Percentiles rank a stretch among this genome's conserved stretches.
Conservation (phyloP, 139 green algal genomes). For the Chlamydomonas sp. region DNA sequence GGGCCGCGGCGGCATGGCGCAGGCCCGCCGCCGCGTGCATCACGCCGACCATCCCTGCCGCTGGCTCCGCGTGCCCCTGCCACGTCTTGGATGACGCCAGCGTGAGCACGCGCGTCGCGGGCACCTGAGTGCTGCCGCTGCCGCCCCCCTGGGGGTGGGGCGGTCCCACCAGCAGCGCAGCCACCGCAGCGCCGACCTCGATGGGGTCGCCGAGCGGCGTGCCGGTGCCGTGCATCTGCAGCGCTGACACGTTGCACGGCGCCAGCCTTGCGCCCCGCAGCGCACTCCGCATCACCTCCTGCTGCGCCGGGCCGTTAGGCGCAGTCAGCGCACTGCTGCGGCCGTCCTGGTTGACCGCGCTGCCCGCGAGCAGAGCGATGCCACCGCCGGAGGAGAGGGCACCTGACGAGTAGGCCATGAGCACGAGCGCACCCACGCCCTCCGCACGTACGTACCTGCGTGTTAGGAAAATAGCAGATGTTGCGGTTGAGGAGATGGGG, state of each 20-base stretch:
- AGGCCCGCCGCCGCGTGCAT: conserved; percentile 20
- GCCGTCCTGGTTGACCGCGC: conserved; percentile 74
- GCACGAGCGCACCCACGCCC: conserved; percentile 14
- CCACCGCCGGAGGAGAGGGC: not conserved
- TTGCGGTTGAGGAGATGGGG: too few relatives aligned
- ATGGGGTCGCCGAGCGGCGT: conserved; percentile 70
- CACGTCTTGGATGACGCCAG: conserved; percentile 37
- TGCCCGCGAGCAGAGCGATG: conserved; percentile 22
- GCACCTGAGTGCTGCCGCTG: conserved; percentile 5
- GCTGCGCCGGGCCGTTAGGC: conserved; percentile 78
- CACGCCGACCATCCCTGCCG: conserved; percentile 44
- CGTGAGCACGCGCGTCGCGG: too few relatives aligned
- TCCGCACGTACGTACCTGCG: too few relatives aligned
- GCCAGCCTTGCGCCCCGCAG: conserved; percentile 36
- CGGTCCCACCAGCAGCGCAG: conserved; percentile 20
- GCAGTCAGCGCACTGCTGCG: conserved; percentile 74
- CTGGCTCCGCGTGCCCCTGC: conserved; percentile 53
- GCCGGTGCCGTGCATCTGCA: conserved; percentile 64
- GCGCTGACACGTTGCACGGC: not conserved
- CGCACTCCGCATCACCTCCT: conserved; percentile 55
- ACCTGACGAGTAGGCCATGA: not conserved
- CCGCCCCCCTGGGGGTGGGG: not conserved
- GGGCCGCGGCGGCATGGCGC: not conserved
- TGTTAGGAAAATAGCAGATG: too few relatives aligned
- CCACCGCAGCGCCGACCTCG: conserved; percentile 55